Evolutionary conservation across 2,329 filamentous ascomycete species (phyloP), one percentile per base, ranked within the genome.

Genomic region (Fusarium hainanense): DNA sequence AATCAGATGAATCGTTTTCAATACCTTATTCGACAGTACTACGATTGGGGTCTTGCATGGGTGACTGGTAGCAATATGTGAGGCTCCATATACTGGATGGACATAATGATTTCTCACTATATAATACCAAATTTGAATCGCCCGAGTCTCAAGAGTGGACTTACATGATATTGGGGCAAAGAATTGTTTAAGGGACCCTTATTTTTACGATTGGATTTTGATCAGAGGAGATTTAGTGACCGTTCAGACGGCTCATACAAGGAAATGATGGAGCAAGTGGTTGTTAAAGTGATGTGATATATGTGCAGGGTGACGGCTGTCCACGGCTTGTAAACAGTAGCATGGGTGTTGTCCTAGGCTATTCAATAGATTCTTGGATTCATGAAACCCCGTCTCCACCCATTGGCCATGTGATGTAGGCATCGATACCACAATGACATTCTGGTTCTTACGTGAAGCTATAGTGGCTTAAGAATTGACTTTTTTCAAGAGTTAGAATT

Each of bases 1-100:
- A 84, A 84, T 84, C 82, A 84, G 80, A 82, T 80, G 79, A 82
- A 78, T 75, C 74, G 77, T 82, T 82, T 80, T 69, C 78, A 81
- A 82, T 75, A 75, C 73, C 74, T 75, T 75, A 62, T 74, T 75
- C 66, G 60, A 75, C 58, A 71, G 59, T 66, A 66, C 52, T 50
- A 58, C 52, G 46, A 44, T 49, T 66, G 48, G 42, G 54, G 44
- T 37, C 43, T 34, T 61, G 51, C 44, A 52, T 25, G 37, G 46
- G 46, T 51, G 51, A 40, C 43, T 41, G 41, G 41, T 40, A 40
- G 34, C 44, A 32, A 54, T 30, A 54, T 63, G 48, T 69, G 47
- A 60, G 25, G 41, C n/a, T 57, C 37, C 32, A 18, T 42, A 41
- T 43, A 43, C 42, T 28, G 27, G 32, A 41, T 25, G 49, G 23